Conservation (phyloP, 345 rosid genomes). For the Brassica cretica region DNA sequence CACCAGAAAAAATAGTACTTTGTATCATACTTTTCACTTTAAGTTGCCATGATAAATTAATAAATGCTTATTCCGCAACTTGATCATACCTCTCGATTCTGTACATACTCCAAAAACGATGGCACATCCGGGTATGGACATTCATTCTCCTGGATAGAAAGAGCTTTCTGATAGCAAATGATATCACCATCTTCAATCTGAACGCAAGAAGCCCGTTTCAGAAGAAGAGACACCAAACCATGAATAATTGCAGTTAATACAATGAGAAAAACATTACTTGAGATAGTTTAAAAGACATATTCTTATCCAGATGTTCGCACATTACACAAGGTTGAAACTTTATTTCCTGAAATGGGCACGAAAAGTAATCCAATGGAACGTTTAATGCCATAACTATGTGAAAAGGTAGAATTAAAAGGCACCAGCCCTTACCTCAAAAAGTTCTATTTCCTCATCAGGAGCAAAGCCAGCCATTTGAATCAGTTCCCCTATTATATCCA, state of each 20-base stretch:
- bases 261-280: constrained; percentile 54
- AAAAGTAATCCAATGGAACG: constrained; percentile 15
- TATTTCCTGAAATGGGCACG: constrained; percentile 64
- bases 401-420: constrained; percentile 5
- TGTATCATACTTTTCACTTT: not conserved
- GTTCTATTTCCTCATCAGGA: constrained; percentile 81
- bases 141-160: constrained; percentile 55
- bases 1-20: not conserved
- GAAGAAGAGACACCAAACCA: constrained; percentile 3
- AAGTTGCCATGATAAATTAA: not conserved
- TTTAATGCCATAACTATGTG: constrained; percentile 7
- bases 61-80: not conserved
- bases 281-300: constrained; percentile 59
- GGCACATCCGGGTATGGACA: constrained; percentile 73
- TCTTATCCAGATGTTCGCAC: constrained; percentile 90
- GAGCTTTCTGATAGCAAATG: constrained; percentile 84
- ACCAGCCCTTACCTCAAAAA: constrained; percentile 49
- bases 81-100: constrained; percentile 82
- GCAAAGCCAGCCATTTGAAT: constrained; percentile 91
- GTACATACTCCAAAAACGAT: constrained; percentile 86
- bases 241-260: constrained; percentile 6
- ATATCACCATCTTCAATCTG: constrained; percentile 98
- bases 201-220: constrained; percentile 25
- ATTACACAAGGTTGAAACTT: constrained; percentile 88
- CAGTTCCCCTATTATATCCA: constrained; percentile 42